Evolutionary conservation across 208 protist species (phyloP), one percentile per base, ranked within the genome.

Genomic region (Porcisia hertigi): DNA sequence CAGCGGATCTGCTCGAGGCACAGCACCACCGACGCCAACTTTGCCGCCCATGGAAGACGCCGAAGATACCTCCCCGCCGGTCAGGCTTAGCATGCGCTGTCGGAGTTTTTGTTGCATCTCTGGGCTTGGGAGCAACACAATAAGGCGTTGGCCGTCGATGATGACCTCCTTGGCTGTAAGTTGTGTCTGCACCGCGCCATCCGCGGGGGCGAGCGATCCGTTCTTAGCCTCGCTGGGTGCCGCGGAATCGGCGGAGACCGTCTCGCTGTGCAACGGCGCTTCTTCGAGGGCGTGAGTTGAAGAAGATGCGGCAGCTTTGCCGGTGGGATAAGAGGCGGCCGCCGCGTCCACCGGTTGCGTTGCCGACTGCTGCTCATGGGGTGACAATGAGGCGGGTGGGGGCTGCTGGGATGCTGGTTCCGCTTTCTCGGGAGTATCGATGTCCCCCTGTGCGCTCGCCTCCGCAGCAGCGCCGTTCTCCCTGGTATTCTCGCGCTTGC

Each of bases 41-140:
- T n/a, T 45, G 36, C 30, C 23, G 43, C 47, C n/a, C 1, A 45
- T 8, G 20, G n/a, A 39, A 25, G 77, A 53, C 9, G 58, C 6
- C 8, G 78, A 62, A 25, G 45, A 43, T 41, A 36, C 64, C 34
- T n/a, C 14, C 71, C 9, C 45, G 4, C 16, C 52, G 16, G 45
- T 52, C 8, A 73, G 36, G 7, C 55, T 71, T 52, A 72, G 75
- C 76, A 92, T 81, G 43, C 74, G 73, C 18, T 79, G 70, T 3
- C 79, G 83, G 34, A 96, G 74, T 58, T 84, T 71, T 23, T 69
- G 34, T 73, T 94, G 85, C 72, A 90, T 58, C 23, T 90, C 91
- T 0, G 49, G 43, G 30, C 43, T 74, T 7, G 88, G 93, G 39
- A 95, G 76, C 3, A 95, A 58, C 43, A 95, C 88, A 62, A 94